Percentiles rank a stretch among this genome's conserved stretches.
phyloP scores from a whole-genome alignment of 352 stramenopile genomes.

The Globisporangium spinosum region DNA sequence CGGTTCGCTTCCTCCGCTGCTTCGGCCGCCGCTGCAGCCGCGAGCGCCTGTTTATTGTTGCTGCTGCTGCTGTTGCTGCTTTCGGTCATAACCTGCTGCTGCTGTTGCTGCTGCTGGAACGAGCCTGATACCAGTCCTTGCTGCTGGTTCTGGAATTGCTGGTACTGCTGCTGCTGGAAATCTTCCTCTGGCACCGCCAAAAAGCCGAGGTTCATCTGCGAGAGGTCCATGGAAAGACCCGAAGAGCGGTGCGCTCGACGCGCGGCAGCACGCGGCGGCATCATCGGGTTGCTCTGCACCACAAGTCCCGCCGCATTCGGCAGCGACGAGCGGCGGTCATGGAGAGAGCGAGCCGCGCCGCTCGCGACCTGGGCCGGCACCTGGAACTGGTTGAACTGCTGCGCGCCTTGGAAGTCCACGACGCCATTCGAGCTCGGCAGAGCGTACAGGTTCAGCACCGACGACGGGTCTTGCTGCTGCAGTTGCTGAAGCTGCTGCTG shows the following conservation, averaged over 20 bases:
- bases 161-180: conserved; percentile 39
- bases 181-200: conserved; percentile 61
- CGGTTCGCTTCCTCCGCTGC: conserved; percentile 42
- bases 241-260: conserved; percentile 50
- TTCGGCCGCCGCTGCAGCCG: background rate
- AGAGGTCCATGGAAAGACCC: conserved; percentile 81
- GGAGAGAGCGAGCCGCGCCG: conserved; percentile 50
- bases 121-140: conserved; percentile 15
- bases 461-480: conserved; percentile 13
- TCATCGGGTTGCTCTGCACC: background rate
- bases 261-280: conserved; percentile 19
- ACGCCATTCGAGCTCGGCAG: conserved; percentile 11
- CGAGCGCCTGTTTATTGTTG: conserved; percentile 27
- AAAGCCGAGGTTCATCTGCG: conserved; percentile 74
- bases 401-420: background rate
- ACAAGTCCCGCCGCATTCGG: conserved; percentile 16
- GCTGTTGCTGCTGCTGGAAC: background rate
- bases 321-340: conserved; percentile 49
- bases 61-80: conserved; percentile 20
- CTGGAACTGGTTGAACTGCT: conserved; percentile 35
- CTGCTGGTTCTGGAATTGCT: conserved; percentile 20
- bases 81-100: conserved; percentile 14
- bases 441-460: conserved; percentile 29
- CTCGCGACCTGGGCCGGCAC: conserved; percentile 55
- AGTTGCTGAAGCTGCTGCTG: conserved; percentile 45